Evolutionary conservation across 2,329 filamentous ascomycete species (phyloP).

Genomic region (Paraphoma sp.): DNA sequence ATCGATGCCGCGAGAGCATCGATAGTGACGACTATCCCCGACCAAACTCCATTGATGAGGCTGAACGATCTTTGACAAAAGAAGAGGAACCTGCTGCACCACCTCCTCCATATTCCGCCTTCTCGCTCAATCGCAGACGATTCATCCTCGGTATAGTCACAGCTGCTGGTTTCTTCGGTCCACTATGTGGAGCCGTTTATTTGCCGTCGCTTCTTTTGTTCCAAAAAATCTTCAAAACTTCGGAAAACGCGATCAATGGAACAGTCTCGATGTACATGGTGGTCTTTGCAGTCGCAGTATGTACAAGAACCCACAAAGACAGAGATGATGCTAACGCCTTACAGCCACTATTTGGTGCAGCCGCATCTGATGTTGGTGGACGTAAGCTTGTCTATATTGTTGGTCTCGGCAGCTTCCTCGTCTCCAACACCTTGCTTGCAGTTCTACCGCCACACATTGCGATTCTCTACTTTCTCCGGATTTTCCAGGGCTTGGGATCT

Average conservation of each 20-base stretch:
- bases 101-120: conserved; percentile 47
- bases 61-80: conserved; percentile 14
- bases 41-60: conserved; percentile 17
- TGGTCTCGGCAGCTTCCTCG: conserved; percentile 49
- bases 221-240: conserved; percentile 45
- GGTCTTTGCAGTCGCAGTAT: conserved; percentile 50
- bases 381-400: conserved; percentile 52
- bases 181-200: conserved; percentile 55
- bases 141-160: conserved; percentile 52
- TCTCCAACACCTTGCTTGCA: conserved; percentile 50
- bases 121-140: conserved; percentile 42
- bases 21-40: conserved; percentile 26
- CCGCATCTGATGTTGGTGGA: conserved; percentile 50
- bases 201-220: conserved; percentile 51
- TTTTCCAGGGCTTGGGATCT: conserved; percentile 53
- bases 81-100: conserved; percentile 7
- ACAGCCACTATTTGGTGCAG: conserved; percentile 51
- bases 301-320: background rate
- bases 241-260: conserved; percentile 49
- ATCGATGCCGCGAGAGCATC: conserved; percentile 29
- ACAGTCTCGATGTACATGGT: conserved; percentile 56
- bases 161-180: conserved; percentile 52
- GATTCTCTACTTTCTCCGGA: conserved; percentile 48
- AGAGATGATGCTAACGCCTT: conserved; percentile 10
- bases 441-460: conserved; percentile 48